Evolutionary conservation across 1,284 basidiomycete genomes (phyloP), one percentile per base, ranked within the genome.

Genomic region (Rhodotorula sp.): DNA sequence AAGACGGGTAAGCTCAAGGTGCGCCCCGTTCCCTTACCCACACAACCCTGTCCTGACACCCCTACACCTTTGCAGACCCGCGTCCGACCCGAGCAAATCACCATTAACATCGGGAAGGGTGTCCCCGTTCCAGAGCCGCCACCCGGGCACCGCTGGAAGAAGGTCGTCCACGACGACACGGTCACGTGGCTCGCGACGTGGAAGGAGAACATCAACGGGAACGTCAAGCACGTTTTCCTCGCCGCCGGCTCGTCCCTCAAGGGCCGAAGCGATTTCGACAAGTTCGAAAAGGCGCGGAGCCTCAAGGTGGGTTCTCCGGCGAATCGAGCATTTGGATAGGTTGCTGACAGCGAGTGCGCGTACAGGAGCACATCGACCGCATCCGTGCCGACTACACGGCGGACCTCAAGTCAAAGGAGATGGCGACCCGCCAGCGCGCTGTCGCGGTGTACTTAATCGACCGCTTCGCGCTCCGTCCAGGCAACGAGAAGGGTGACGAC

Each of bases 371-470:
- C 79, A 92, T 98, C 76, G 93, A 92, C 78, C 87, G 88, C 70
- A 95, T 98, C 74, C 90, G 94, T 56, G 82, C 87, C 75, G 92
- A 94, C 82, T 98, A 98, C 81, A 87, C 85, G 19, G 84, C 82
- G n/a, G 91, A 95, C 72, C 84, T 97, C 66, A 91, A 87, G 82
- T 90, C 87, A 72, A 97, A 96, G 82, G 86, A 93, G 75, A 97
- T 94, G 91, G 90, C 89, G 17, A 90, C 92, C 75, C 89, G 94
- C 58, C 94, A 97, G 82, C 89, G 94, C 50, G 95, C 94, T 17
- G 97, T 94, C 0, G 91, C 94, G 21, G 91, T 97, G 88, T 98
- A 98, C 83, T 93, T 98, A 83, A 97, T 98, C 79, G 94, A 98
- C 83, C 88, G 88, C 78, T 87, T 97, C 39, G 95, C 94, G 36